Base-by-base conservation (phyloP, 2,329 filamentous ascomycete genomes). In the Hymenoscyphus linearis region DNA sequence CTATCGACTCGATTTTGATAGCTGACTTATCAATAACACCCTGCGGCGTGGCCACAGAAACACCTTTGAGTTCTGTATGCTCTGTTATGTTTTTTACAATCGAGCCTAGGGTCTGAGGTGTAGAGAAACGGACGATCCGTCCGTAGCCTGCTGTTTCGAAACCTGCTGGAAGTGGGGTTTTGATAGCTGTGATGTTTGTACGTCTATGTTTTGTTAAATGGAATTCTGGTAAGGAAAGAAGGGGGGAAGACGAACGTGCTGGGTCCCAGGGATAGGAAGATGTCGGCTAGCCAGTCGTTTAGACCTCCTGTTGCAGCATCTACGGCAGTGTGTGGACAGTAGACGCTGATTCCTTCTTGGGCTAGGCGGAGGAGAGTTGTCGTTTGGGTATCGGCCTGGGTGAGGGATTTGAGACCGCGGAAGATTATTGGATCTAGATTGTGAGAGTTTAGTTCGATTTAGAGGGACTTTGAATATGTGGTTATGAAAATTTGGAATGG, bases 341-440 rank as follows among this genome's bases (percentile, higher is more conserved):
- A 99, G 60, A 99, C 92, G 66, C 92, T 96, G 70, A 99, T 91
- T 37, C 93, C 93, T 74, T 90, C 86, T 65, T 90, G 89, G 54
- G 88, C 89, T 13, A 99, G 83, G 52, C 88, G 84, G 3, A 99
- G 81, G 35, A 99, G 84, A 6, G 90, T 90, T 52, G 87, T 83
- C 73, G 99, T 95, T 74, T 98, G 95, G 10, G 91, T 84, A 72
- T 99, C 90, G 64, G 82, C 82, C 55, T 92, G 83, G 36, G 91
- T 96, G 72, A 99, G 79, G 66, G 90, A 88, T 77, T 97, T 99
- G 68, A 99, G 82, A 58, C 90, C 90, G 55, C 90, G 86, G 80
- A 99, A 99, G 73, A 99, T 98, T 73, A 98, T 95, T 25, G 95
- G 95, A 76, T 99, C 91, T 96, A n/a, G n/a, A n/a, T n/a, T n/a